phyloP scores from a whole-genome alignment of 768 basidiomycete genomes.

The Termitomyces bulborhizus region DNA sequence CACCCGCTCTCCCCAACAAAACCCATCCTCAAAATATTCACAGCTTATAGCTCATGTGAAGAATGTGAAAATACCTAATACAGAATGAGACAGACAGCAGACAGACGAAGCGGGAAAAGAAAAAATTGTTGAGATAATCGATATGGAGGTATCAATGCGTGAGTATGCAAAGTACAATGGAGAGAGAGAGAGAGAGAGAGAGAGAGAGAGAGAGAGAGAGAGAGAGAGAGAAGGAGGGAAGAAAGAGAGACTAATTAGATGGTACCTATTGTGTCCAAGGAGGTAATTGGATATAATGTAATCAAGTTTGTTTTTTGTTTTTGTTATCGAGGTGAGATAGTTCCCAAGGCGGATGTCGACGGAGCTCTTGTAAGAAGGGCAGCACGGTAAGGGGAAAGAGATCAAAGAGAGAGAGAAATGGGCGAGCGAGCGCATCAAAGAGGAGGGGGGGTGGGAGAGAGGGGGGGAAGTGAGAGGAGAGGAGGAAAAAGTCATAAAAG shows the following conservation, averaged over 20 bases:
- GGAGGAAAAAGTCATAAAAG: background rate
- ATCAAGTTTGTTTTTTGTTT: constrained; percentile 1
- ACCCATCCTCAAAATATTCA: too few relatives aligned
- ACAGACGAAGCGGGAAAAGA: too few relatives aligned
- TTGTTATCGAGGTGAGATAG: background rate
- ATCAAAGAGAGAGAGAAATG: constrained; percentile 1
- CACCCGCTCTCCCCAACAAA: too few relatives aligned
- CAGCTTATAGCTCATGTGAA: too few relatives aligned
- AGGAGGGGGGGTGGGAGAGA: background rate
- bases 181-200: background rate
- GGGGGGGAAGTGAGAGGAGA: background rate
- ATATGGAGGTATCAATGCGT: constrained; percentile 15
- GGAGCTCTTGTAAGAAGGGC: too few relatives aligned
- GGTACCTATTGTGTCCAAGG: constrained; percentile 8
- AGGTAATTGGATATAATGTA: constrained; percentile 14
- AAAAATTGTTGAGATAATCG: background rate
- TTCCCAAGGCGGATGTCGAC: background rate
- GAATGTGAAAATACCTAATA: too few relatives aligned
- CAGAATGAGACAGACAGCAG: too few relatives aligned
- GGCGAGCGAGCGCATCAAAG: constrained; percentile 1
- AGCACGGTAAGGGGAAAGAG: too few relatives aligned
- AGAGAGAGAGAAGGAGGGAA: too few relatives aligned
- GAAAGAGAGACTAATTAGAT: constrained; percentile 12
- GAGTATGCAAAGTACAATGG: constrained; percentile 21
- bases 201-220: background rate